phyloP scores from a whole-genome alignment of 2,329 filamentous ascomycete genomes.

The Penicillium thymicola region DNA sequence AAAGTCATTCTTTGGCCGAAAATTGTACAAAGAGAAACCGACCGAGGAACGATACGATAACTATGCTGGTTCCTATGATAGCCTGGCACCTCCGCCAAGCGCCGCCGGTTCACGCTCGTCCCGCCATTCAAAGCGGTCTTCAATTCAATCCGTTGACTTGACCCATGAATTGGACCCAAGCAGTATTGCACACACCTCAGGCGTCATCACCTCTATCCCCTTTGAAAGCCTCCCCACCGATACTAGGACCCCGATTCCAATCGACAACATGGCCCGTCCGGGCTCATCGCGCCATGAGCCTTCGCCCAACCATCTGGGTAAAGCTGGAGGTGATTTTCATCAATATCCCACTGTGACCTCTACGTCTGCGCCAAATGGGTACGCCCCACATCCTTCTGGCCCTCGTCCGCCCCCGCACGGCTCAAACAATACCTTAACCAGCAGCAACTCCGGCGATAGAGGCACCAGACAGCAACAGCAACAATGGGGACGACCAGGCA shows the following conservation, averaged over 20 bases:
- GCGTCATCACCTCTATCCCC: conserved; percentile 82
- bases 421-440: conserved; percentile 61
- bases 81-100: conserved; percentile 61
- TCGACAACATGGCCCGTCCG: conserved; percentile 68
- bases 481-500: conserved; percentile 67
- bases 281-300: conserved; percentile 66
- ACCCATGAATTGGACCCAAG: conserved; percentile 58
- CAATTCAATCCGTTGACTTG: conserved; percentile 67
- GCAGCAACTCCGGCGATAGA: conserved; percentile 66
- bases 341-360: conserved; percentile 77
- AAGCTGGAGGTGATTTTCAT: conserved; percentile 73
- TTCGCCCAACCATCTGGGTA: conserved; percentile 79
- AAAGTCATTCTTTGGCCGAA: conserved; percentile 84
- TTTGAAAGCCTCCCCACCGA: conserved; percentile 70
- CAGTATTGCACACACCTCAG: conserved; percentile 70
- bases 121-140: conserved; percentile 69
- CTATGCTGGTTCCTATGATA: conserved; percentile 54
- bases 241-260: conserved; percentile 65
- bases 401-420: conserved; percentile 58
- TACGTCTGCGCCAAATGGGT: conserved; percentile 47
- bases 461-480: conserved; percentile 72
- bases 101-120: conserved; percentile 66
- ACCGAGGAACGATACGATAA: conserved; percentile 62
- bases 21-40: conserved; percentile 69
- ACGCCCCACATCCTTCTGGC: conserved; percentile 57